Evolutionary conservation across 2,329 filamentous ascomycete species (phyloP).

Genomic region (Thermoascus crustaceus): DNA sequence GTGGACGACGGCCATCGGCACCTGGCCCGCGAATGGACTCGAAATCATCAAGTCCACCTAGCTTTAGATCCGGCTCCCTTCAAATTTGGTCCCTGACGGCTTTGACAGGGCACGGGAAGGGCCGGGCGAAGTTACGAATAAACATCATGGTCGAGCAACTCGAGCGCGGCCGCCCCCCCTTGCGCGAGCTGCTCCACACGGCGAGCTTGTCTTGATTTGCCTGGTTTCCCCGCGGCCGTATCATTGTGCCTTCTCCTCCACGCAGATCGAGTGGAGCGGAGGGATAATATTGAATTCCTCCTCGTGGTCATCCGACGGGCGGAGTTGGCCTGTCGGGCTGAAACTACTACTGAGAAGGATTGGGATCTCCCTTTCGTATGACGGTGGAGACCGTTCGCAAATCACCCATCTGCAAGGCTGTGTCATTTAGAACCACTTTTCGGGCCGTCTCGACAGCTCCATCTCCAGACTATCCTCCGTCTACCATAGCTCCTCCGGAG

Average conservation of each 20-base stretch:
- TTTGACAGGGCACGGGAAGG: neutral
- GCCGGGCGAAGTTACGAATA: neutral
- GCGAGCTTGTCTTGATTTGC: neutral
- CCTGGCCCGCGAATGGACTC: too few species aligned
- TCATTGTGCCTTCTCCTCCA: neutral
- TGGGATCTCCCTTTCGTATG: neutral
- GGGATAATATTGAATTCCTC: neutral
- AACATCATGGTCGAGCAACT: neutral
- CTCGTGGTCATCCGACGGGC: neutral
- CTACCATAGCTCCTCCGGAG: neutral
- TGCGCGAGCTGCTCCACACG: neutral
- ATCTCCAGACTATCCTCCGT: neutral
- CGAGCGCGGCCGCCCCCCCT: neutral
- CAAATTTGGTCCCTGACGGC: neutral
- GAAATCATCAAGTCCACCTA: too few species aligned
- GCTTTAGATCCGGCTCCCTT: neutral
- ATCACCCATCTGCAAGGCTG: slow-evolving; percentile 1
- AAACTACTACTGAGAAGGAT: neutral
- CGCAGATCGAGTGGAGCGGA: slow-evolving; percentile 1
- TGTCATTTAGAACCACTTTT: slow-evolving; percentile 4
- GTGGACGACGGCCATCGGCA: too few species aligned
- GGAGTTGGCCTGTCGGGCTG: neutral
- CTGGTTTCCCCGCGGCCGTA: neutral
- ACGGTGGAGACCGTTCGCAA: slow-evolving; percentile 2
- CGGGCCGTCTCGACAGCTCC: slow-evolving; percentile 3